Evolutionary conservation across 2,329 filamentous ascomycete species (phyloP).

Genomic region (Aspergillus awamori): DNA sequence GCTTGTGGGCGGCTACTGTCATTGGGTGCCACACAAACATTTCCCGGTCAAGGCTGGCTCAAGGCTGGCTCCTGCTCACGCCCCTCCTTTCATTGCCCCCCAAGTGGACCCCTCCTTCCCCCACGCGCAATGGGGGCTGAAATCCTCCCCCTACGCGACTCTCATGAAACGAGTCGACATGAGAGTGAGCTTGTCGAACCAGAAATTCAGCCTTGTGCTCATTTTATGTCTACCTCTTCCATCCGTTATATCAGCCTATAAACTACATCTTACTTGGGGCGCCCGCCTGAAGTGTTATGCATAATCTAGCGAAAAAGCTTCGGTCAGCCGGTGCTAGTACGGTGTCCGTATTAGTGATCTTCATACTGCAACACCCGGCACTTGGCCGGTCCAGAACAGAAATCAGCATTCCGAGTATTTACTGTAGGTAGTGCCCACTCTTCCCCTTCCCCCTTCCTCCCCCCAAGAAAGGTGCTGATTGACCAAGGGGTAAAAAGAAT

Average conservation of each 20-base stretch:
- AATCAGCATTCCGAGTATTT: not conserved
- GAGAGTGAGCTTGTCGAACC: not conserved
- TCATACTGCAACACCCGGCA: constrained; percentile 1
- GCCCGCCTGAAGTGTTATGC: not conserved
- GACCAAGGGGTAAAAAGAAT: not conserved
- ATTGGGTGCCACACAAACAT: not conserved
- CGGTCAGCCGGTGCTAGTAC: constrained; percentile 1
- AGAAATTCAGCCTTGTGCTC: no score
- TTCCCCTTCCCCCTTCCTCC: no score
- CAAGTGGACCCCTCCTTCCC: constrained; percentile 1
- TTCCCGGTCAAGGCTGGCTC: not conserved
- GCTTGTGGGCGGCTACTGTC: not conserved
- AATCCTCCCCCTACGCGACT: not conserved
- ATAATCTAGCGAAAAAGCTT: constrained; percentile 5
- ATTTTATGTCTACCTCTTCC: no score
- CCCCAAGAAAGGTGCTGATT: not conserved
- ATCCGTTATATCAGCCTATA: no score
- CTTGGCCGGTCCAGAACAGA: not conserved
- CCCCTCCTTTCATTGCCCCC: constrained; percentile 7
- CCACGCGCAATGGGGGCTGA: constrained; percentile 3
- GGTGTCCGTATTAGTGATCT: not conserved
- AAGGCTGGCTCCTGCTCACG: constrained; percentile 9
- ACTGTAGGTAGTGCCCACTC: not conserved
- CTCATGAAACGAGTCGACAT: not conserved
- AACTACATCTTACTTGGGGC: not conserved